Evolutionary conservation across 2,329 filamentous ascomycete genomes (phyloP).

Genomic region (Eutypa lata): DNA sequence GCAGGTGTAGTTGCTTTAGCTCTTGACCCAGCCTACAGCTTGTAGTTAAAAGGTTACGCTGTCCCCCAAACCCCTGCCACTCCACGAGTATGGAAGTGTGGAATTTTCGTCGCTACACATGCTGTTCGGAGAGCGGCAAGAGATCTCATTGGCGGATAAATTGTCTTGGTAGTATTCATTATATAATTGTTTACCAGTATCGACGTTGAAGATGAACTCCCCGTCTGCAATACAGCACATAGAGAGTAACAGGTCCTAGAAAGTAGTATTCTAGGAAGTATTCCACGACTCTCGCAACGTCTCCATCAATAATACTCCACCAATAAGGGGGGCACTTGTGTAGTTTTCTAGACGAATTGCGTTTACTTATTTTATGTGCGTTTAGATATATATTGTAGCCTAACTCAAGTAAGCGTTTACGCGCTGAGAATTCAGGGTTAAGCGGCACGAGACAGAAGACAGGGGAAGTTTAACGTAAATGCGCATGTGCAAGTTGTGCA

Average conservation of each 20-base stretch:
- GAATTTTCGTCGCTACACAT: no score
- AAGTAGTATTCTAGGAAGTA: not conserved
- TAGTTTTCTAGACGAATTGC: not conserved
- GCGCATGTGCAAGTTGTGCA: not conserved
- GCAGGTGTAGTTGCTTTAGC: no score
- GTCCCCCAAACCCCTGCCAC: no score
- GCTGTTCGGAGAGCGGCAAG: not conserved
- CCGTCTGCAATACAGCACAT: no score
- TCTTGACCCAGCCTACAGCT: no score
- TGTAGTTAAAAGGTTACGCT: no score
- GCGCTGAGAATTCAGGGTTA: not conserved
- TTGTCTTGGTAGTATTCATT: not conserved
- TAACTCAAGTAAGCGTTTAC: not conserved
- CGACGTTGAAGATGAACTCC: not conserved
- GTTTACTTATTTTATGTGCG: no score
- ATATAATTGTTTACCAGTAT: not conserved
- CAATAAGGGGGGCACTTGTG: not conserved
- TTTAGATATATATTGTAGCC: no score
- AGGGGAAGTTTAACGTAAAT: not conserved
- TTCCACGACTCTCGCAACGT: not conserved
- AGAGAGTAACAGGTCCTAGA: no score
- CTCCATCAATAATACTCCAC: not conserved
- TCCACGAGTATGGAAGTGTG: no score
- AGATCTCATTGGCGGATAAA: not conserved
- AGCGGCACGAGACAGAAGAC: not conserved